phyloP scores from a whole-genome alignment of 345 rosid species.

The Populus simonii region DNA sequence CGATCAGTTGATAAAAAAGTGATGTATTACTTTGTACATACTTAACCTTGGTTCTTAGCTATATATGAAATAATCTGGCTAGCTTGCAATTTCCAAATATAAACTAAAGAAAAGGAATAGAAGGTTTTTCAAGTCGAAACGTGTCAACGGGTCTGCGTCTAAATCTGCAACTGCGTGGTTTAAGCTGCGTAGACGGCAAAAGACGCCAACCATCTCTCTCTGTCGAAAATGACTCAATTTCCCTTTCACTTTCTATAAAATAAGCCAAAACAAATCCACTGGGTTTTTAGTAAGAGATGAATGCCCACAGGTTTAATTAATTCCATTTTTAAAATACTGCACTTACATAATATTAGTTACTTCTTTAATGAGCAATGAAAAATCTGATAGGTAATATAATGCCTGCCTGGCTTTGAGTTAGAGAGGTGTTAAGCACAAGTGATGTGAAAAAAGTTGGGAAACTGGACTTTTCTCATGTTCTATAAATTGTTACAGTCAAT shows the following conservation, averaged over 20 bases:
- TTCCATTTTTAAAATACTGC: neutral
- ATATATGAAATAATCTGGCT: slow-evolving; percentile 16
- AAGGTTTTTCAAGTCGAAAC: slow-evolving; percentile 29
- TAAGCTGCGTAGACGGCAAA: slow-evolving; percentile 59
- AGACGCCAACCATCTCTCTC: slow-evolving; percentile 47
- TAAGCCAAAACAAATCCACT: slow-evolving; percentile 25
- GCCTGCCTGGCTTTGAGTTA: neutral
- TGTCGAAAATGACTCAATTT: slow-evolving; percentile 44
- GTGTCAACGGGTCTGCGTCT: slow-evolving; percentile 35
- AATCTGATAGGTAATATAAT: neutral
- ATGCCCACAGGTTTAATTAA: slow-evolving; percentile 22
- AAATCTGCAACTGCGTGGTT: slow-evolving; percentile 46
- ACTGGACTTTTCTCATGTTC: neutral
- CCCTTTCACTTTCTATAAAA: slow-evolving; percentile 15
- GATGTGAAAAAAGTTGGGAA: neutral
- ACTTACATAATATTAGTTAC: neutral
- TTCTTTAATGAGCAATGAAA: neutral
- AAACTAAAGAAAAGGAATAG: neutral
- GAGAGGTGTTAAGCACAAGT: neutral
- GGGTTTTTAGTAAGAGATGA: slow-evolving; percentile 25
- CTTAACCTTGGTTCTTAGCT: slow-evolving; percentile 8
- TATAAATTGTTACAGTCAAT: neutral
- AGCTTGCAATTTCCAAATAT: neutral
- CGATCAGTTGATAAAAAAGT: neutral
- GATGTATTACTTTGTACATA: neutral